Percentiles rank a stretch among this genome's conserved stretches.
Conservation (phyloP, 2,329 filamentous ascomycete genomes). For the Akanthomyces lecanii region DNA sequence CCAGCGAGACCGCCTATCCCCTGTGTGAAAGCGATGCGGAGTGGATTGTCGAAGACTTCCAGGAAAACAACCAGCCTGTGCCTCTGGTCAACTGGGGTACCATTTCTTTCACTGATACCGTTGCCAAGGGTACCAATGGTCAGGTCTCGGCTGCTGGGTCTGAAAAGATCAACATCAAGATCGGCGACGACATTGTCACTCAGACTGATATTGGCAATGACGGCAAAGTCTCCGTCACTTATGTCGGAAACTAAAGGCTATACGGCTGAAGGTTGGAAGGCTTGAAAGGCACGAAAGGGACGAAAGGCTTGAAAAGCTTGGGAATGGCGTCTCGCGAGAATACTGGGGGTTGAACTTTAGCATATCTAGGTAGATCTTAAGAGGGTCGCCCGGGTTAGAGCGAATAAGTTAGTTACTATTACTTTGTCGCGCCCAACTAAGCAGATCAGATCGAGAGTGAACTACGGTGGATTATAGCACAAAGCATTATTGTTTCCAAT, state of each 20-base stretch:
- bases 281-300: too few relatives aligned
- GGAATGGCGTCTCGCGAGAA: too few relatives aligned
- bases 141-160: neutral
- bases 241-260: neutral
- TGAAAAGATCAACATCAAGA: neutral
- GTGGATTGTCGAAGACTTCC: neutral
- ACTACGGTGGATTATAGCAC: too few relatives aligned
- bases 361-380: too few relatives aligned
- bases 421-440: too few relatives aligned
- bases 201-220: neutral
- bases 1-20: slow-evolving; percentile 28
- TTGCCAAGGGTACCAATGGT: neutral
- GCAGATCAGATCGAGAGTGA: too few relatives aligned
- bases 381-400: too few relatives aligned
- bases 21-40: neutral
- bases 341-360: too few relatives aligned
- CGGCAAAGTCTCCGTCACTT: neutral
- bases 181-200: neutral
- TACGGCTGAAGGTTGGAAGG: too few relatives aligned
- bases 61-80: neutral
- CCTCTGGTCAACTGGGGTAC: slow-evolving; percentile 4
- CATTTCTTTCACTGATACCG: neutral
- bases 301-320: too few relatives aligned
- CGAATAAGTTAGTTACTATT: too few relatives aligned
- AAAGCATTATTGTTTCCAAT: too few relatives aligned